Base-by-base conservation (phyloP, 257 asterid genomes). In the Penstemon newberryi region DNA sequence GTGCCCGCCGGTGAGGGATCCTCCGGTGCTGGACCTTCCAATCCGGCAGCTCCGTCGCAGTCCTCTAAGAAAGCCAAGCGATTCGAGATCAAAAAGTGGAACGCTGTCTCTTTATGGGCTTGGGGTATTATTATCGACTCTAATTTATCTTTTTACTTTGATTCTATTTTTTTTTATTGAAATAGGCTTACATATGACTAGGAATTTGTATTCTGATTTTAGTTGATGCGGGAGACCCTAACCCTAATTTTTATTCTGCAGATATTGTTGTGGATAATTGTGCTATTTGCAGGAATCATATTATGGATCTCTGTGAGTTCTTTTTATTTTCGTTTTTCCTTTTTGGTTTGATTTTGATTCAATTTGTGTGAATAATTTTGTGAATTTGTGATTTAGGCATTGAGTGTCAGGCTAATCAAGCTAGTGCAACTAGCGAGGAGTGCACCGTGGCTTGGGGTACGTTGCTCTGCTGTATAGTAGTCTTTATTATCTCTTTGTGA, bases 371-470 rank as follows among this genome's bases (percentile, higher is more conserved):
- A 37, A 63, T 43, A 41, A 4, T 61, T 54, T 45, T 65, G 3
- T 56, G 42, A 6, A 59, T 13, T 50, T 60, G 69, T 69, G 5
- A 10, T 70, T 69, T 70, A 89, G 96, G 96, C 76, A 87, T 89
- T 5, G 98, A 92, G 89, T 92, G 98, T 73, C 98, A 92, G 85
- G 97, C 98, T 66, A 92, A 92, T 86, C 98, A 92, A 71, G 97
- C 97, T 72, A 92, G 97, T 65, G 97, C 97, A 4, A 92, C 98
- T 6, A 92, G 98, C 69, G 98, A 92, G 84, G 98, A 92, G 72
- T 92, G 98, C 83, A 88, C 98, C 0, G 96, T 86, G 74, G 98
- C 97, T 79, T 92, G 98, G 98, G 98, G 98, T 92, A 87, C 74
- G 96, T 70, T 56, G 7, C 69, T 44, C 49, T 37, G 8, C 58